Percentiles rank a stretch among this genome's conserved stretches.
phyloP scores from a whole-genome alignment of 192 early-diverging fungal genomes.

The Chytriomyces hyalinus region DNA sequence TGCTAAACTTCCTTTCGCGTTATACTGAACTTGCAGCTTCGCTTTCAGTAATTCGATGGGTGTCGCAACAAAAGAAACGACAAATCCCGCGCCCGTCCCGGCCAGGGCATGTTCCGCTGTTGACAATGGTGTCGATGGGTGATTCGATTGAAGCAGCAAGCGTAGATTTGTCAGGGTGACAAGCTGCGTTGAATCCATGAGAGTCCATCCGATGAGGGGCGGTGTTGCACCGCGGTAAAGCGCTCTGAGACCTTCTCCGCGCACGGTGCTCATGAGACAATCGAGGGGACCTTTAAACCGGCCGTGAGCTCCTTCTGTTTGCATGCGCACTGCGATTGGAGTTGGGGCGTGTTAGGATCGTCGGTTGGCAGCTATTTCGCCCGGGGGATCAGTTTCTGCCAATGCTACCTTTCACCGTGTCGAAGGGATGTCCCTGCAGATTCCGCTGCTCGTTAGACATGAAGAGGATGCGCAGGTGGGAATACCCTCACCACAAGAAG shows the following conservation, averaged over 20 bases:
- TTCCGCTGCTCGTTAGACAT: not conserved
- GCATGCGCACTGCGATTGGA: constrained; percentile 41
- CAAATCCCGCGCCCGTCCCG: constrained; percentile 85
- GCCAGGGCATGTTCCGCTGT: constrained; percentile 79
- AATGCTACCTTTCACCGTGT: constrained; percentile 45
- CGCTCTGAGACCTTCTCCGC: constrained; percentile 63
- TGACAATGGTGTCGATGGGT: constrained; percentile 56
- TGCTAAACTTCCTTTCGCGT: constrained; percentile 50
- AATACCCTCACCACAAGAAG: constrained; percentile 32
- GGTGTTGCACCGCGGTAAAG: constrained; percentile 94
- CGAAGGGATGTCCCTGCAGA: constrained; percentile 25
- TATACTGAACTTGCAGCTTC: constrained; percentile 89
- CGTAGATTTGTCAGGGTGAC: constrained; percentile 86
- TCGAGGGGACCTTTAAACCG: constrained; percentile 71
- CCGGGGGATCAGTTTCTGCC: constrained; percentile 11
- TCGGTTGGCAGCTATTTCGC: not conserved
- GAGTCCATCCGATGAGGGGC: constrained; percentile 87
- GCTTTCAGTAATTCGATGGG: constrained; percentile 96
- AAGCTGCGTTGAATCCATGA: constrained; percentile 81
- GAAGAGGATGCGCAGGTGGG: no score
- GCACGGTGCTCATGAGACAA: constrained; percentile 81
- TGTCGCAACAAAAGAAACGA: constrained; percentile 83
- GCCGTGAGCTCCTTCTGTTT: constrained; percentile 52
- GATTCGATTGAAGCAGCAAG: constrained; percentile 68
- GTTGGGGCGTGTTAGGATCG: not conserved